Evolutionary conservation across 2,329 filamentous ascomycete species (phyloP).

Genomic region (Tolypocladium inflatum): DNA sequence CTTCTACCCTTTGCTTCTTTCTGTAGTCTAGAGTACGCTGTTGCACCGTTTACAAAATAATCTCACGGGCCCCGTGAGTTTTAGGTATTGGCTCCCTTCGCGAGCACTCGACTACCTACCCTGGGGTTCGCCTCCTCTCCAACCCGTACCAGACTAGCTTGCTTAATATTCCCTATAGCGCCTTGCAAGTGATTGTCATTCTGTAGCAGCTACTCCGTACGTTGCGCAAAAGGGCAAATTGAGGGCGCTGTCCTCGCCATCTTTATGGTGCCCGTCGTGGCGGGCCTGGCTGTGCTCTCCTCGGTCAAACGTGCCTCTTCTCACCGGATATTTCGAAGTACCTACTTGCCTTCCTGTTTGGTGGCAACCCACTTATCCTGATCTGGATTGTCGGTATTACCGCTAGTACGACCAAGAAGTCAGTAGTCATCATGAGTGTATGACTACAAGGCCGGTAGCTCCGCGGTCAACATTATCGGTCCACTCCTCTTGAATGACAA

Average conservation of each 20-base stretch:
- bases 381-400: conserved; percentile 63
- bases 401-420: conserved; percentile 58
- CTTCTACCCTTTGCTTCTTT: too few relatives aligned
- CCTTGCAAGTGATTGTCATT: conserved; percentile 50
- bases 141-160: conserved; percentile 47
- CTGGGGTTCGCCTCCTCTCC: conserved; percentile 48
- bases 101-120: too few relatives aligned
- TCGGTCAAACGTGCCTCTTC: conserved; percentile 39
- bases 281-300: conserved; percentile 43
- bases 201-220: conserved; percentile 47
- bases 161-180: conserved; percentile 61
- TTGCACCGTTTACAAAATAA: too few relatives aligned
- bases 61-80: too few relatives aligned
- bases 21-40: too few relatives aligned
- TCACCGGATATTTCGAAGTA: conserved; percentile 59
- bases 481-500: conserved; percentile 50
- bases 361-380: conserved; percentile 55
- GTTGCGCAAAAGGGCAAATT: conserved; percentile 45
- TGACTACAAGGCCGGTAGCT: conserved; percentile 54
- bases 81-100: too few relatives aligned
- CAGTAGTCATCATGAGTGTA: conserved; percentile 50
- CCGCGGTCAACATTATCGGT: conserved; percentile 57
- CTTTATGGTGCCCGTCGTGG: conserved; percentile 50
- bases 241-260: conserved; percentile 46
- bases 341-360: conserved; percentile 55